Evolutionary conservation across 139 green algal species (phyloP), one percentile per base, ranked within the genome.

Genomic region (Tetradesmus lagerheimii): DNA sequence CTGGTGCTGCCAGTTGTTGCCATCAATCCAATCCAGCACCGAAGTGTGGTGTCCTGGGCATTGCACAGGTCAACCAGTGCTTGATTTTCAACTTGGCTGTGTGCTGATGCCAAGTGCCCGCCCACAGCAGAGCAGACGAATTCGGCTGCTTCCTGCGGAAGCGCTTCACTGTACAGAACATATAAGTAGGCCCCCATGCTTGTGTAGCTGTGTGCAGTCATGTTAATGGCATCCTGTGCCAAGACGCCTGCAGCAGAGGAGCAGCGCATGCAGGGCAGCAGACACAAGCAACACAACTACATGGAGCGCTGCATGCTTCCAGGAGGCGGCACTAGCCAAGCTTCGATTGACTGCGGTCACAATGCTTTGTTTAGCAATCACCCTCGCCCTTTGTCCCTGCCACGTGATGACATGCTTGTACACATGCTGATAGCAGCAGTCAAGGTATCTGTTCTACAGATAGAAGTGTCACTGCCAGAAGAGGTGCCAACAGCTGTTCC

Each of bases 11-110:
- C 57, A 18, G n/a, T 71, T 5, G 23, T n/a, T 71, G 57, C 57
- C 57, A 71, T 23, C 57, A 71, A 23, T 1, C 57, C 57, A 9
- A 71, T 6, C 57, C 57, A 71, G 57, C 57, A 71, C 4, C 57
- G 0, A n/a, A 23, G 57, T n/a, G n/a, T 20, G 16, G 20, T 8
- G 8, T 71, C 57, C 16, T 71, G 57, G 25, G 35, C 18, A 31
- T 43, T 83, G 77, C 77, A 83, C 77, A 83, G 23, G 35, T 83
- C 34, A 16, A 83, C 35, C 77, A 83, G 35, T 47, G 41, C 35
- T 45, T 83, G 77, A 20, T 83, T 57, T 34, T 83, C 77, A 47
- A 62, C 35, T 43, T 18, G 34, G 29, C 18, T 53, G 20, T 83
- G 77, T 53, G 77, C 77, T 14, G 77, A 83, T 34, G 77, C 77